Percentiles rank a stretch among this genome's conserved stretches.
Evolutionary conservation across 768 basidiomycete species (phyloP).

Genomic region (Tylopilus subfusipes): DNA sequence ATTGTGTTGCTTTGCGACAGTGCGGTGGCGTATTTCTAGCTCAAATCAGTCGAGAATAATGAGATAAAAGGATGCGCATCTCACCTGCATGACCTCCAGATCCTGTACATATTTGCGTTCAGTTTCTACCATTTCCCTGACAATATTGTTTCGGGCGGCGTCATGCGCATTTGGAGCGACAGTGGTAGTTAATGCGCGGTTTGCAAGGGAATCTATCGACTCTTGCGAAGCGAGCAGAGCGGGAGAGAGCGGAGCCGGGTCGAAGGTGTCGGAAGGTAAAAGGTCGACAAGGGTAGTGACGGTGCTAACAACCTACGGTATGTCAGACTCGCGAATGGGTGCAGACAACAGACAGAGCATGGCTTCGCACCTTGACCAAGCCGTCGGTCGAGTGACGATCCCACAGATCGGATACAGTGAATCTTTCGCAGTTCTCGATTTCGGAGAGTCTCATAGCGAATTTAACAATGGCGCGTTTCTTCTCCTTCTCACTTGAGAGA

Average conservation of each 20-base stretch:
- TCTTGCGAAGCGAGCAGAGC: constrained; percentile 52
- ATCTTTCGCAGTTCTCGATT: constrained; percentile 69
- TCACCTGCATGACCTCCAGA: constrained; percentile 91
- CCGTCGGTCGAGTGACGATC: constrained; percentile 90
- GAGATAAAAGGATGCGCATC: constrained; percentile 22
- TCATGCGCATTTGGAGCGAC: constrained; percentile 57
- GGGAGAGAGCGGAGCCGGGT: constrained; percentile 57
- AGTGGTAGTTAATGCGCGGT: constrained; percentile 39
- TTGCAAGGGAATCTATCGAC: constrained; percentile 54
- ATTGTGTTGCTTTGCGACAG: constrained; percentile 80
- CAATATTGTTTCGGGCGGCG: constrained; percentile 68
- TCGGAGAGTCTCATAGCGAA: constrained; percentile 87
- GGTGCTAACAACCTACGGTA: constrained; percentile 76
- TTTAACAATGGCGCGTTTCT: constrained; percentile 87
- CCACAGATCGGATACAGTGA: constrained; percentile 90
- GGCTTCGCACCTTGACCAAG: constrained; percentile 77
- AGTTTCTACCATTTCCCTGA: constrained; percentile 89
- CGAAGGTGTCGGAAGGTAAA: constrained; percentile 67
- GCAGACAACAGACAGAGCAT: not conserved
- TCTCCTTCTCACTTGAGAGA: constrained; percentile 70
- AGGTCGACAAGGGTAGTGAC: constrained; percentile 79
- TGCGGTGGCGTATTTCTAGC: constrained; percentile 83
- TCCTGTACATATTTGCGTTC: constrained; percentile 97
- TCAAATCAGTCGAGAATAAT: constrained; percentile 13
- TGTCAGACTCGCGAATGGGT: not conserved